These are phyloP conservation scores for Mimosa pudica DNA, from an alignment of 306 rosid species.

Conservation along the genomic window DNA sequence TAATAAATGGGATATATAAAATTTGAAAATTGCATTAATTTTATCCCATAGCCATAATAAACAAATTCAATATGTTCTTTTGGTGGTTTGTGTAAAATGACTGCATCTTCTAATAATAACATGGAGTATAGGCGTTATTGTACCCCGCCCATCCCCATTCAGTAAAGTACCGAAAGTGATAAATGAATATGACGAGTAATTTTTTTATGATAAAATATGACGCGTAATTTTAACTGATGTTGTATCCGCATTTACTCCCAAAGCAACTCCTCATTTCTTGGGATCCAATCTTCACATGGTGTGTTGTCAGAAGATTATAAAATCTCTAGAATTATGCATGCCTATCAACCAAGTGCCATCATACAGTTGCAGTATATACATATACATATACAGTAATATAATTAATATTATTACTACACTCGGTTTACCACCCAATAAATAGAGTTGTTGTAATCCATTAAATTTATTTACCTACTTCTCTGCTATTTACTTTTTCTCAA, in stretches of 20 bases:
- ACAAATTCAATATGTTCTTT: too few species aligned
- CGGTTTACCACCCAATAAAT: not conserved
- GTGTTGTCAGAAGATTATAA: constrained; percentile 4
- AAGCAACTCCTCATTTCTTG: not conserved
- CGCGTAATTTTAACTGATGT: not conserved
- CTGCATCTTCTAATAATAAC: too few species aligned
- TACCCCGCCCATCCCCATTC: too few species aligned
- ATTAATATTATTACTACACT: too few species aligned
- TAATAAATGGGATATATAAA: too few species aligned
- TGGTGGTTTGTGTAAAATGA: too few species aligned
- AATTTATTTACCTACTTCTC: not conserved
- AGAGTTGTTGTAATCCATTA: constrained; percentile 5
- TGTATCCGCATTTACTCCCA: not conserved
- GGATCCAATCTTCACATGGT: not conserved
- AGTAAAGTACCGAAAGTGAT: not conserved
- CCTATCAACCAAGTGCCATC: not conserved
- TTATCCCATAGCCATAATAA: too few species aligned
- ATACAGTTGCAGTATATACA: not conserved
- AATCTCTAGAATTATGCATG: not conserved
- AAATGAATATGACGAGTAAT: not conserved
- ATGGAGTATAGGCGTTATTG: too few species aligned
- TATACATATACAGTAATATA: too few species aligned
- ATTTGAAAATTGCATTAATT: too few species aligned
- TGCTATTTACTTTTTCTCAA: not conserved
- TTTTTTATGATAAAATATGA: not conserved